Conservation (phyloP, 139 green algal genomes). For the Tetradesmus lagerheimii region DNA sequence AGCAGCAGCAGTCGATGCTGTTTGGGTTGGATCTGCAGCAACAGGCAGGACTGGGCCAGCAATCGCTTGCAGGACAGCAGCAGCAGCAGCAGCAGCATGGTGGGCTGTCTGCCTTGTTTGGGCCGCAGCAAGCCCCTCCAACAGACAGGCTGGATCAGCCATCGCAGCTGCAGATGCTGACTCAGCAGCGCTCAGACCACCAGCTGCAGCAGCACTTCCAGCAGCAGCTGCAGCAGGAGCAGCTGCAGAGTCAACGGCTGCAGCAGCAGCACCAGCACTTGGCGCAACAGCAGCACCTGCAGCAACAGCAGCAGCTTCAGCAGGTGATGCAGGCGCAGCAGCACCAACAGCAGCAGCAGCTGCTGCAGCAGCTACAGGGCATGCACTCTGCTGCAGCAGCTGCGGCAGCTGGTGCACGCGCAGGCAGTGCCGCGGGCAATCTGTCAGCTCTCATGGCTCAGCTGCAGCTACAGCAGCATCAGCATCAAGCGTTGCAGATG, state of each 20-base stretch:
- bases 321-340: constrained; percentile 3
- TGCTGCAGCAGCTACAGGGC: constrained; percentile 22
- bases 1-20: not conserved
- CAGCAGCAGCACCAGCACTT: constrained; percentile 13
- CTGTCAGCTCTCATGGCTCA: not conserved
- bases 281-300: not conserved
- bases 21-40: not conserved
- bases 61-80: not conserved
- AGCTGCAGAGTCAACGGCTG: not conserved
- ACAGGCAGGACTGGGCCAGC: not conserved
- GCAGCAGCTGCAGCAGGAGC: constrained; percentile 32
- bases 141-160: not conserved
- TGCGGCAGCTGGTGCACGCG: not conserved
- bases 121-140: not conserved
- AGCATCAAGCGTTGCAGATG: not conserved
- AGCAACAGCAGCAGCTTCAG: not conserved
- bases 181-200: constrained; percentile 9
- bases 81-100: constrained; percentile 1
- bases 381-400: not conserved
- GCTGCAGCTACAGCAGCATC: constrained; percentile 5
- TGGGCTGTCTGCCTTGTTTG: not conserved
- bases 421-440: not conserved
- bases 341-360: constrained; percentile 29
- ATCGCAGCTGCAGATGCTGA: constrained; percentile 1
- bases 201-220: constrained; percentile 34